Conservation (phyloP, 352 stramenopile genomes). For the Discostella stelligera region DNA sequence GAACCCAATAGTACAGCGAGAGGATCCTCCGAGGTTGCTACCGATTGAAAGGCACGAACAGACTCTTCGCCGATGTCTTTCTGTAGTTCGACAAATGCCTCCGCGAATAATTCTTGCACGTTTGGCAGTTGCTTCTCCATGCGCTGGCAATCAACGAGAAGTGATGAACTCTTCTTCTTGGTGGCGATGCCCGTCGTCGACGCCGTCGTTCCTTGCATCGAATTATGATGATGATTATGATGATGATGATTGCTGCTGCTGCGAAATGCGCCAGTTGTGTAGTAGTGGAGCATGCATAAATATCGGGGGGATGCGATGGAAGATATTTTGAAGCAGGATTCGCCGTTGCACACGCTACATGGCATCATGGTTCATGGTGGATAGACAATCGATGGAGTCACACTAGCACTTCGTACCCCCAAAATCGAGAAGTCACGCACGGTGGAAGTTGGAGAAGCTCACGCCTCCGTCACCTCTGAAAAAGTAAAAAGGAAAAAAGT, state of each 20-base stretch:
- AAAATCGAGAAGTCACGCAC: too few relatives aligned
- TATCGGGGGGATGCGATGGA: conserved; percentile 24
- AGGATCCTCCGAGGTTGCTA: conserved; percentile 47
- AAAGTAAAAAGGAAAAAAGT: too few relatives aligned
- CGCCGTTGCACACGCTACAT: conserved; percentile 23
- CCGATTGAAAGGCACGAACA: conserved; percentile 41
- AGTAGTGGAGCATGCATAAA: conserved; percentile 68
- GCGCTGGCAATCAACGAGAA: conserved; percentile 48
- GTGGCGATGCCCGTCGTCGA: background rate
- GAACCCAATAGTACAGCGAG: conserved; percentile 41
- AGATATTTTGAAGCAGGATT: conserved; percentile 31
- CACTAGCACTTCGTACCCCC: too few relatives aligned
- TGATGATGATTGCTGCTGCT: background rate
- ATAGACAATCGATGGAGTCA: too few relatives aligned
- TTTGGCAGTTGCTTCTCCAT: conserved; percentile 53
- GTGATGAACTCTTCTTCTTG: conserved; percentile 43
- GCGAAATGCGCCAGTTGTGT: conserved; percentile 57
- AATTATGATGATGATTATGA: too few relatives aligned
- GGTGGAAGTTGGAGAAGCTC: too few relatives aligned
- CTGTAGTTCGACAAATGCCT: conserved; percentile 65
- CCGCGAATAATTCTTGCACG: conserved; percentile 67
- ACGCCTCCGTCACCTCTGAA: too few relatives aligned
- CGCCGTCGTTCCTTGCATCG: background rate
- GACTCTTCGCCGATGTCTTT: conserved; percentile 60
- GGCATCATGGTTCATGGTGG: background rate